Evolutionary conservation across 371 early-diverging fungal genomes (phyloP).

Genomic region (Syncephalastrum monosporum): DNA sequence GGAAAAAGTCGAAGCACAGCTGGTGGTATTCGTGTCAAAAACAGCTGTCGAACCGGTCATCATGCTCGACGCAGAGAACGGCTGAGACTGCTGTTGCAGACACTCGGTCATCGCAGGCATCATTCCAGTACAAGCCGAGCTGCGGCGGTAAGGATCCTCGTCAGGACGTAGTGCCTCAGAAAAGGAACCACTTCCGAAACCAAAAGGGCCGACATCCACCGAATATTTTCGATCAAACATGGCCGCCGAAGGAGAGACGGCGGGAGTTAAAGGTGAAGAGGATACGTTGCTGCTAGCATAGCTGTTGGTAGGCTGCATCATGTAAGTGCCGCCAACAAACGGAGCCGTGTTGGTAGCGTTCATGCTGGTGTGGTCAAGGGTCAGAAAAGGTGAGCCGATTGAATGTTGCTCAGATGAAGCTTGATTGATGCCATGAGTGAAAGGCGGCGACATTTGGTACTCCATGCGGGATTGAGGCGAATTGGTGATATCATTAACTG

Average conservation of each 20-base stretch:
- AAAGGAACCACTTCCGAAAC: conserved; percentile 24
- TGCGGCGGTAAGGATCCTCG: conserved; percentile 32
- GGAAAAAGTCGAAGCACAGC: neutral
- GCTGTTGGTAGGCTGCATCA: no score
- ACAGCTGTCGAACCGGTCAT: neutral
- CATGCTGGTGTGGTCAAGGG: no score
- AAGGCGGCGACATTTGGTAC: no score
- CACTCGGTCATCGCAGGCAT: no score
- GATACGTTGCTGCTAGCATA: no score
- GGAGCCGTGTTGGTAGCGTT: no score
- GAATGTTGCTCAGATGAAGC: no score
- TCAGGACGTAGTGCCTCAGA: conserved; percentile 22
- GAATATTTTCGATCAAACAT: conserved; percentile 43
- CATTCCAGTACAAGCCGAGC: conserved; percentile 9
- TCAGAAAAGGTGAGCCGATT: no score
- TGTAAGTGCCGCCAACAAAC: no score
- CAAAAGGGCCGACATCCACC: conserved; percentile 50
- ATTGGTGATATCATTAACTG: no score
- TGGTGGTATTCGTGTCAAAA: neutral
- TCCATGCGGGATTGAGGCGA: no score
- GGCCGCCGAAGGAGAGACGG: conserved; percentile 21
- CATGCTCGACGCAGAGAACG: neutral
- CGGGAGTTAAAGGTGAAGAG: conserved; percentile 26
- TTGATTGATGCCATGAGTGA: no score
- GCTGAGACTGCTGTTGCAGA: neutral